Percentiles rank a stretch among this genome's conserved stretches.
Conservation (phyloP, 257 asterid species). For the Avicennia marina region DNA sequence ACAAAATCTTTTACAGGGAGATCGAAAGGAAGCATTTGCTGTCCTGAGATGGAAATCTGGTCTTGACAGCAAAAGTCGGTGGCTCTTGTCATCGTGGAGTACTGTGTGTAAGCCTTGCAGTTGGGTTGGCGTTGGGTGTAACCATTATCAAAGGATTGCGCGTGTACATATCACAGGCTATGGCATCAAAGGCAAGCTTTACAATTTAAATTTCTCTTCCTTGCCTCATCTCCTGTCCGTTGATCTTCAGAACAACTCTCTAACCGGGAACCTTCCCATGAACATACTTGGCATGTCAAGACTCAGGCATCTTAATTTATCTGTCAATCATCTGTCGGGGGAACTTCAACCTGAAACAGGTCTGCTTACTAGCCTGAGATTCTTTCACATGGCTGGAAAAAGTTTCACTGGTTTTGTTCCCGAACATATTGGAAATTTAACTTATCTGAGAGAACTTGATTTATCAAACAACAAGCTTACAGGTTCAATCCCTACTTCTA, state of each 20-base stretch:
- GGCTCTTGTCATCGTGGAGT: constrained; percentile 17
- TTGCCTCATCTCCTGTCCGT: constrained; percentile 9
- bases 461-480: constrained; percentile 19
- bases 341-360: constrained; percentile 12
- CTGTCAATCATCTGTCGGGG: constrained; percentile 16
- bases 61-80: constrained; percentile 17
- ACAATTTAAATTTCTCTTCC: constrained; percentile 19
- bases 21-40: constrained; percentile 4
- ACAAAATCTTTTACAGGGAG: not conserved
- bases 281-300: constrained; percentile 13
- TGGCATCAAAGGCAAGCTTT: constrained; percentile 24
- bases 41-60: constrained; percentile 25
- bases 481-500: constrained; percentile 22
- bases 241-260: constrained; percentile 11
- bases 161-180: constrained; percentile 15
- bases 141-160: constrained; percentile 3
- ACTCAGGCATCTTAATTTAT: constrained; percentile 11
- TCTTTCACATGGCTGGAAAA: constrained; percentile 11
- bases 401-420: constrained; percentile 16
- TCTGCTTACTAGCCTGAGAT: not conserved
- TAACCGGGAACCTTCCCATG: constrained; percentile 14
- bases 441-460: constrained; percentile 8
- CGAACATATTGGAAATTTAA: constrained; percentile 13
- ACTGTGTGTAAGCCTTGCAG: not conserved
- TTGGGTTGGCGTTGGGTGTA: constrained; percentile 24